A percentile compares a stretch with the other conserved stretches of the same genome.
phyloP scores from a whole-genome alignment of 768 basidiomycete genomes.

The Hygrophorus russula region DNA sequence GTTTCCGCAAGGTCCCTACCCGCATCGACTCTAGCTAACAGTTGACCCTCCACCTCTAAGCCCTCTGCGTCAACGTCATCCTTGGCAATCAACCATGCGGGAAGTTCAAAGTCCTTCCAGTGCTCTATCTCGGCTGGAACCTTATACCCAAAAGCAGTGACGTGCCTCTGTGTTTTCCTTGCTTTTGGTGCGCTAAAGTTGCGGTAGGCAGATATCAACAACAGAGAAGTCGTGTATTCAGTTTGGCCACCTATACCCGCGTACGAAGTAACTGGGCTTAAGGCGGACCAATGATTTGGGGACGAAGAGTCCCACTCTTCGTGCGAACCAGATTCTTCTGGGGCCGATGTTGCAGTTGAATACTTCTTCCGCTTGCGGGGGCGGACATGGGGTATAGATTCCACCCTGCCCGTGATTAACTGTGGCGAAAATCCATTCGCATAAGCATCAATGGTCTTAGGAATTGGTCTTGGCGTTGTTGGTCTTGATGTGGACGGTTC shows the following conservation, averaged over 20 bases:
- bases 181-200: conserved; percentile 29
- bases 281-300: conserved; percentile 9
- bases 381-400: background rate
- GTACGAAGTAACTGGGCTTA: conserved; percentile 11
- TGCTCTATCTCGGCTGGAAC: conserved; percentile 39
- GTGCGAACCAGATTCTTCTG: background rate
- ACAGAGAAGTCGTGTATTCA: conserved; percentile 13
- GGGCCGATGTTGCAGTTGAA: background rate
- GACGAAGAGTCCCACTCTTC: conserved; percentile 7
- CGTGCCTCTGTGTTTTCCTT: conserved; percentile 40
- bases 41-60: background rate
- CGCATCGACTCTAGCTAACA: background rate
- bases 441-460: background rate
- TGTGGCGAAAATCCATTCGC: background rate
- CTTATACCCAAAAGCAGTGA: conserved; percentile 49
- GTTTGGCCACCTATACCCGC: conserved; percentile 9
- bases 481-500: background rate
- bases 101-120: conserved; percentile 43
- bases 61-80: background rate
- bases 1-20: too few species aligned
- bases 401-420: background rate
- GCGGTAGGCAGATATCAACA: conserved; percentile 41
- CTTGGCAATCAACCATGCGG: conserved; percentile 33
- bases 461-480: background rate
- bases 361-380: conserved; percentile 3